phyloP scores from a whole-genome alignment of 2,329 filamentous ascomycete species.

The Tolypocladium guangdongense region DNA sequence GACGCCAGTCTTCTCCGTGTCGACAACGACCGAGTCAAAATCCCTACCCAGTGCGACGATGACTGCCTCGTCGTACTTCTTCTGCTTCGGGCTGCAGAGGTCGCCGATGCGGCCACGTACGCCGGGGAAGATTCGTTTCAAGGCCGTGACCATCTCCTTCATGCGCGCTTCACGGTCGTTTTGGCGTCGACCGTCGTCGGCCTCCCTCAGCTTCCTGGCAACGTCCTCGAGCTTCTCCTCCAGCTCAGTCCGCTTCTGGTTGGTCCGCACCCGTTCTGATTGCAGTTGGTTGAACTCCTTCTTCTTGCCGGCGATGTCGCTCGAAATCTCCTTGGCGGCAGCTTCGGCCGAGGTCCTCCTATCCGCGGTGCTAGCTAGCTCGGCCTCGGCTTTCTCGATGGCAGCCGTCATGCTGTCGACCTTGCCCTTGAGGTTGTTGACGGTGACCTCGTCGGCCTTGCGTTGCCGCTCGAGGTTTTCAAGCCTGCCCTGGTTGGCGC shows the following conservation, averaged over 20 bases:
- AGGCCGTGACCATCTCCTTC: conserved; percentile 72
- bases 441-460: conserved; percentile 84
- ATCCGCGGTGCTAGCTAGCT: conserved; percentile 58
- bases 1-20: conserved; percentile 86
- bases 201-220: conserved; percentile 69
- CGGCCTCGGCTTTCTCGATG: conserved; percentile 61
- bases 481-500: conserved; percentile 69
- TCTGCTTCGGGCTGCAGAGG: conserved; percentile 91
- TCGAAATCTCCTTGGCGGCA: conserved; percentile 54
- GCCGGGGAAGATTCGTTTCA: conserved; percentile 86
- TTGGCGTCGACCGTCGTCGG: conserved; percentile 75
- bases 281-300: conserved; percentile 79
- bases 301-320: conserved; percentile 79
- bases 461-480: conserved; percentile 80
- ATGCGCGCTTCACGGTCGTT: conserved; percentile 69
- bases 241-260: conserved; percentile 74
- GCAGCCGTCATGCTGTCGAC: conserved; percentile 69
- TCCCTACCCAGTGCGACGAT: conserved; percentile 85
- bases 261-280: conserved; percentile 71
- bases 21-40: conserved; percentile 89
- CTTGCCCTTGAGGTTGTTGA: conserved; percentile 80
- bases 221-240: conserved; percentile 86
- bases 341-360: conserved; percentile 53
- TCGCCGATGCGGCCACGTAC: conserved; percentile 86
- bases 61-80: conserved; percentile 90